Evolutionary conservation across 805 yeast species (phyloP).

Genomic region (Millerozyma miso): DNA sequence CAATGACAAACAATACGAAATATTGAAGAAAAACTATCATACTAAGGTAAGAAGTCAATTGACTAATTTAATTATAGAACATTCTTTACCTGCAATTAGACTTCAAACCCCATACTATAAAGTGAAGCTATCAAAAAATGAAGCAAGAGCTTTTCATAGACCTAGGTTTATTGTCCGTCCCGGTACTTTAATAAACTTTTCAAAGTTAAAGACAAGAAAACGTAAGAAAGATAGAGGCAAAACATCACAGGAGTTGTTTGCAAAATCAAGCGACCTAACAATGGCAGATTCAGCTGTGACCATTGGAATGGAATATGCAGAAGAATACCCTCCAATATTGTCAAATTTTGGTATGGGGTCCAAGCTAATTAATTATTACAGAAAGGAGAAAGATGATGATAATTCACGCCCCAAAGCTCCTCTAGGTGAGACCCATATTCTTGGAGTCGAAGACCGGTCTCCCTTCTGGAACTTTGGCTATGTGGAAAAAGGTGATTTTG

Average conservation of each 20-base stretch:
- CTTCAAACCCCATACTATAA: constrained; percentile 89
- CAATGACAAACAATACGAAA: constrained; percentile 82
- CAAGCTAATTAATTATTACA: constrained; percentile 85
- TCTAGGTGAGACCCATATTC: constrained; percentile 90
- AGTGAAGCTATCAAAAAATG: constrained; percentile 63
- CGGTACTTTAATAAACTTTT: constrained; percentile 70
- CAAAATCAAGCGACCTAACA: constrained; percentile 69
- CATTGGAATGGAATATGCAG: constrained; percentile 82
- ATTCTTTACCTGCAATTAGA: constrained; percentile 80
- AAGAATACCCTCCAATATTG: constrained; percentile 77
- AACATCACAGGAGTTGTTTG: constrained; percentile 69
- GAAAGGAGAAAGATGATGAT: constrained; percentile 80
- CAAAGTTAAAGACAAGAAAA: constrained; percentile 73
- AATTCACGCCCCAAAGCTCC: constrained; percentile 80
- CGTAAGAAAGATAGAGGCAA: constrained; percentile 87
- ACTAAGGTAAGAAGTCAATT: constrained; percentile 89
- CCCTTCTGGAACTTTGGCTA: constrained; percentile 99
- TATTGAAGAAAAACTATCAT: constrained; percentile 80
- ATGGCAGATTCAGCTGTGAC: constrained; percentile 78
- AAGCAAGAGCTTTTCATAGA: constrained; percentile 76
- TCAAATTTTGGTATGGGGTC: constrained; percentile 96
- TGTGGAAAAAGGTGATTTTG: constrained; percentile 90
- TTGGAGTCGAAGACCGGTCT: constrained; percentile 93
- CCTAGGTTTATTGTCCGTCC: constrained; percentile 73
- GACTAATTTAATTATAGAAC: constrained; percentile 88